Conservation (phyloP, 2,329 filamentous ascomycete species). For the Neophaeococcomyces aloes region DNA sequence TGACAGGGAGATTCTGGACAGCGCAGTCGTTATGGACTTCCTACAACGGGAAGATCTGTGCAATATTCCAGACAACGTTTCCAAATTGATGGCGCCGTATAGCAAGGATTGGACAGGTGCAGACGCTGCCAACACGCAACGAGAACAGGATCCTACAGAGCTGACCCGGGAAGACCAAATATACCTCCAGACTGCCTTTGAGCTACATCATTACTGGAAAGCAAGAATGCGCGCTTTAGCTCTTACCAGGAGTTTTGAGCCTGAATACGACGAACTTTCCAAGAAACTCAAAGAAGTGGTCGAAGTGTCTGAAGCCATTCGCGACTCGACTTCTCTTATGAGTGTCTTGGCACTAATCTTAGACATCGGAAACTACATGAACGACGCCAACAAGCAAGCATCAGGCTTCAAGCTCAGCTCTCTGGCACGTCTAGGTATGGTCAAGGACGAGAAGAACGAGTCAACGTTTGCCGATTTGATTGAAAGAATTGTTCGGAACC, state of each 20-base stretch:
- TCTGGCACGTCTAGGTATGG: constrained; percentile 83
- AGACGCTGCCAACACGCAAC: constrained; percentile 62
- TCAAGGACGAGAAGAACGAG: constrained; percentile 98
- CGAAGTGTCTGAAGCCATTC: constrained; percentile 72
- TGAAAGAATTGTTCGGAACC: constrained; percentile 88
- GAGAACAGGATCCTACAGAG: constrained; percentile 78
- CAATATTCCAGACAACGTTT: constrained; percentile 79
- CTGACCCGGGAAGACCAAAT: constrained; percentile 93
- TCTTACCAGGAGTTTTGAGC: constrained; percentile 71
- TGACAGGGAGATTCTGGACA: constrained; percentile 78
- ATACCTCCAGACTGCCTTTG: constrained; percentile 83
- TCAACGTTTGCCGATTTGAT: constrained; percentile 91
- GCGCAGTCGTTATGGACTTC: constrained; percentile 91
- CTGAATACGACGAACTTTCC: constrained; percentile 85
- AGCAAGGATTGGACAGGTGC: constrained; percentile 93
- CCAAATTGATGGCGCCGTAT: constrained; percentile 88
- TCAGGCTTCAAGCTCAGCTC: constrained; percentile 96
- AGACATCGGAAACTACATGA: constrained; percentile 99
- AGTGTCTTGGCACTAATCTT: constrained; percentile 92
- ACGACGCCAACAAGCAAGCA: constrained; percentile 96
- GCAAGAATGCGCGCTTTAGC: constrained; percentile 85
- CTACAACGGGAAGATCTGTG: constrained; percentile 85
- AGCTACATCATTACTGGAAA: constrained; percentile 98
- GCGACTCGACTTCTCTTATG: constrained; percentile 87
- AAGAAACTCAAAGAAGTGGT: constrained; percentile 79